phyloP scores from a whole-genome alignment of 768 basidiomycete species.

The Mycena rebaudengoi region DNA sequence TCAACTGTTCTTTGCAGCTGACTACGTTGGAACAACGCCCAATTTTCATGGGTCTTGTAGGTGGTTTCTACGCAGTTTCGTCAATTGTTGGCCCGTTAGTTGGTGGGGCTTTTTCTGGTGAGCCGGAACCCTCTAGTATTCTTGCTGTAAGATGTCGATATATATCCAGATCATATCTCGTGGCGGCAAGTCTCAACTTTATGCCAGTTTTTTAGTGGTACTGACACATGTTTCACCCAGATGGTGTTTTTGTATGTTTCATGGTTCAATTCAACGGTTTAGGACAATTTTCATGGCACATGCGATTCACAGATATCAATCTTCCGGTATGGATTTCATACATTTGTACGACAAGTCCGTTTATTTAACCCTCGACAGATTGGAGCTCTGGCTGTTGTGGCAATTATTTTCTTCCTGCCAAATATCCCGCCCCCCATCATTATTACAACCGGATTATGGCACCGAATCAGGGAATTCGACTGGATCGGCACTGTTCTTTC shows the following conservation, averaged over 20 bases:
- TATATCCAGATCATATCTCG: background rate
- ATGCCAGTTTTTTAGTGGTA: background rate
- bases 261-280: background rate
- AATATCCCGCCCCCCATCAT: background rate
- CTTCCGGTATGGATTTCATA: background rate
- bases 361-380: background rate
- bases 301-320: background rate
- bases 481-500: slow-evolving; percentile 46
- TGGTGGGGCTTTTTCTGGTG: slow-evolving; percentile 21
- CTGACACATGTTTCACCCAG: background rate
- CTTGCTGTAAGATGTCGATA: background rate
- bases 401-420: background rate
- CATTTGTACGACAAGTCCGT: background rate
- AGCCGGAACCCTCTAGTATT: background rate
- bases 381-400: background rate
- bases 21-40: slow-evolving; percentile 10
- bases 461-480: slow-evolving; percentile 36
- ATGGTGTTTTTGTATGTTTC: background rate
- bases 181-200: background rate
- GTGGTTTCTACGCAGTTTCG: slow-evolving; percentile 14
- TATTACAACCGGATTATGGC: background rate
- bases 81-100: slow-evolving; percentile 21
- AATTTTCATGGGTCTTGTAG: slow-evolving; percentile 12
- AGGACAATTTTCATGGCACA: background rate
- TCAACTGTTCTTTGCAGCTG: background rate